A percentile compares a stretch with the other conserved stretches of the same genome.
Conservation (phyloP, 805 yeast genomes). For the Wickerhamia fluorescens region DNA sequence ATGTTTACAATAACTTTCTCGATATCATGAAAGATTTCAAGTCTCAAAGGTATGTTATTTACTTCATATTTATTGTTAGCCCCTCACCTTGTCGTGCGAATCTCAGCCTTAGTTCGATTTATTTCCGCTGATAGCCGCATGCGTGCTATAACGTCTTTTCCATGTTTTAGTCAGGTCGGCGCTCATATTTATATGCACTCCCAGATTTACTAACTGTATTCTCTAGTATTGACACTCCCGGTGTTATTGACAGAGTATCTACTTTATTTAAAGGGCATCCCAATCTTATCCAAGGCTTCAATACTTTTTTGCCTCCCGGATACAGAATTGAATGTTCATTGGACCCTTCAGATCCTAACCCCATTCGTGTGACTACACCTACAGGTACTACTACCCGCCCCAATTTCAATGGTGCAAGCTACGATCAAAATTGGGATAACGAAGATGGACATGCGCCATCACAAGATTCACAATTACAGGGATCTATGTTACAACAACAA, state of each 20-base stretch:
- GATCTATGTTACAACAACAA: conserved; percentile 10
- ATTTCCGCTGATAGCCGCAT: no score
- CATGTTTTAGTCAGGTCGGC: no score
- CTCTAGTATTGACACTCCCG: conserved; percentile 84
- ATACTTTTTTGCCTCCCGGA: conserved; percentile 96
- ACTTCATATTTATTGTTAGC: conserved; percentile 3
- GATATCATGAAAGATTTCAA: conserved; percentile 99
- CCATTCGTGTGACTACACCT: conserved; percentile 93
- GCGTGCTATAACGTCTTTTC: neutral
- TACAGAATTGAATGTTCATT: conserved; percentile 85
- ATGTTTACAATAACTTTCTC: conserved; percentile 89
- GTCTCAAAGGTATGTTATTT: conserved; percentile 62
- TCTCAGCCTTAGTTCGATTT: no score
- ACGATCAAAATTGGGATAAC: conserved; percentile 18
- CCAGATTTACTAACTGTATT: conserved; percentile 5
- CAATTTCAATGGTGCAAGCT: conserved; percentile 27
- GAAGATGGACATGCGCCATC: conserved; percentile 12
- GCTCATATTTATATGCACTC: no score
- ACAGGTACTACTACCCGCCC: conserved; percentile 77
- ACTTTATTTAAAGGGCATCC: conserved; percentile 90
- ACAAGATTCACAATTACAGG: conserved; percentile 11
- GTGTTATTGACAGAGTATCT: conserved; percentile 94
- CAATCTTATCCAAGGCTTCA: conserved; percentile 90
- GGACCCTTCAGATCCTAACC: conserved; percentile 85
- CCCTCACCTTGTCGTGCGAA: conserved; percentile 1